Percentiles rank a stretch among this genome's conserved stretches.
phyloP scores from a whole-genome alignment of 1,284 basidiomycete species.

The Cryptococcus deneoformans region DNA sequence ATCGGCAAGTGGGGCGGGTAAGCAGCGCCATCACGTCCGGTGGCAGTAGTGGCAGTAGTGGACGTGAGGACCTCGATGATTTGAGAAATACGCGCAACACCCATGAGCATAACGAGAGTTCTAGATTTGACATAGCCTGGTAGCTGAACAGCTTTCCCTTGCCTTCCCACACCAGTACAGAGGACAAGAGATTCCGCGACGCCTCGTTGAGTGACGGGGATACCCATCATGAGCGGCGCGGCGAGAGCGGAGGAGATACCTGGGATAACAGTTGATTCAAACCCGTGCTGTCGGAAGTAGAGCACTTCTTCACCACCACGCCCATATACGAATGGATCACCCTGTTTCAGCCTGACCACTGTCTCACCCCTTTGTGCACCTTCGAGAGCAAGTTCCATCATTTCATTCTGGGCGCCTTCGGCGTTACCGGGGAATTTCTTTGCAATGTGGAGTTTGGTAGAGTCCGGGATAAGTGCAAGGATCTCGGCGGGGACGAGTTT shows the following conservation, averaged over 20 bases:
- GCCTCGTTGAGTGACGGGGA: slow-evolving; percentile 93
- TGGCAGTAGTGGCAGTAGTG: slow-evolving; percentile 6
- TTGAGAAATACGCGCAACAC: slow-evolving; percentile 76
- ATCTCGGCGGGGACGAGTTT: slow-evolving; percentile 94
- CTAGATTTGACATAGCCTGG: slow-evolving; percentile 81
- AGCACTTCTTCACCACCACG: slow-evolving; percentile 92
- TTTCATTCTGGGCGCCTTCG: slow-evolving; percentile 87
- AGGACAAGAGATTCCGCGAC: slow-evolving; percentile 85
- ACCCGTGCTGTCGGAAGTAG: slow-evolving; percentile 80
- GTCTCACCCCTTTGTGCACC: slow-evolving; percentile 74
- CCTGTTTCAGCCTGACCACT: slow-evolving; percentile 95
- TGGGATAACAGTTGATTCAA: slow-evolving; percentile 78
- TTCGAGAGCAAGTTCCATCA: slow-evolving; percentile 86
- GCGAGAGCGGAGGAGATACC: slow-evolving; percentile 87
- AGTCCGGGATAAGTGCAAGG: slow-evolving; percentile 74
- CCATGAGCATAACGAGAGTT: slow-evolving; percentile 88
- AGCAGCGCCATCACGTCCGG: slow-evolving; percentile 54
- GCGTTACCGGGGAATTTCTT: slow-evolving; percentile 98
- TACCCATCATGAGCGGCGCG: slow-evolving; percentile 81
- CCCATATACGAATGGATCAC: slow-evolving; percentile 93
- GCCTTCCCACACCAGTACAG: slow-evolving; percentile 88
- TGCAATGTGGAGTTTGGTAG: slow-evolving; percentile 67
- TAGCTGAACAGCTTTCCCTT: slow-evolving; percentile 77
- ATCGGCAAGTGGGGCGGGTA: slow-evolving; percentile 81
- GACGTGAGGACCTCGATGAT: slow-evolving; percentile 63